phyloP scores from a whole-genome alignment of 106 monocot species.

The Narthecium ossifragum region DNA sequence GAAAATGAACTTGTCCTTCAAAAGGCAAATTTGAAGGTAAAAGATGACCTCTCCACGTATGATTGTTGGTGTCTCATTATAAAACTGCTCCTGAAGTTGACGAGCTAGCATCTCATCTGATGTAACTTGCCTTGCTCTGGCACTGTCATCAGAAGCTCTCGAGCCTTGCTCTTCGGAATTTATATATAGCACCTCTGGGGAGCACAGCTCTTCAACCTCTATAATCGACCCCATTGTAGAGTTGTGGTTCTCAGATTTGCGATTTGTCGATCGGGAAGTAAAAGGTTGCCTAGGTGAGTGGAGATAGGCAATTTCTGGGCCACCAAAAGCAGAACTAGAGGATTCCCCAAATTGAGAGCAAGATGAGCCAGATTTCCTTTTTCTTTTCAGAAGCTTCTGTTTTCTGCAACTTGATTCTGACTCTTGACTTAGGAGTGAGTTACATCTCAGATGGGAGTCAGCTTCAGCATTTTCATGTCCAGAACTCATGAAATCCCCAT shows the following conservation, averaged over 20 bases:
- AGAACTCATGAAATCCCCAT: constrained; percentile 3
- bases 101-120: constrained; percentile 80
- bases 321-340: constrained; percentile 33
- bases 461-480: constrained; percentile 1
- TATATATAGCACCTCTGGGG: constrained; percentile 17
- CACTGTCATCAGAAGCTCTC: constrained; percentile 13
- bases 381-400: constrained; percentile 27
- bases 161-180: background rate
- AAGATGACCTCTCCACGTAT: constrained; percentile 33
- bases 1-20: constrained; percentile 16
- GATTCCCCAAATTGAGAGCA: constrained; percentile 23
- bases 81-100: constrained; percentile 77
- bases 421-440: background rate
- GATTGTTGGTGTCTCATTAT: constrained; percentile 41
- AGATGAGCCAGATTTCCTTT: constrained; percentile 34
- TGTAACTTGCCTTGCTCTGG: constrained; percentile 37
- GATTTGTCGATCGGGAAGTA: constrained; percentile 15
- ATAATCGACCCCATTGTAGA: constrained; percentile 25
- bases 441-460: constrained; percentile 2
- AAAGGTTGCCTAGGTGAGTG: constrained; percentile 13
- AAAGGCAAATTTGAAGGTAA: too few relatives aligned
- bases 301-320: constrained; percentile 6
- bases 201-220: constrained; percentile 52
- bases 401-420: constrained; percentile 1
- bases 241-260: constrained; percentile 5